These are phyloP conservation scores for Suillus ampliporus DNA, from an alignment of 768 basidiomycete genomes.

Conservation along the genomic window DNA sequence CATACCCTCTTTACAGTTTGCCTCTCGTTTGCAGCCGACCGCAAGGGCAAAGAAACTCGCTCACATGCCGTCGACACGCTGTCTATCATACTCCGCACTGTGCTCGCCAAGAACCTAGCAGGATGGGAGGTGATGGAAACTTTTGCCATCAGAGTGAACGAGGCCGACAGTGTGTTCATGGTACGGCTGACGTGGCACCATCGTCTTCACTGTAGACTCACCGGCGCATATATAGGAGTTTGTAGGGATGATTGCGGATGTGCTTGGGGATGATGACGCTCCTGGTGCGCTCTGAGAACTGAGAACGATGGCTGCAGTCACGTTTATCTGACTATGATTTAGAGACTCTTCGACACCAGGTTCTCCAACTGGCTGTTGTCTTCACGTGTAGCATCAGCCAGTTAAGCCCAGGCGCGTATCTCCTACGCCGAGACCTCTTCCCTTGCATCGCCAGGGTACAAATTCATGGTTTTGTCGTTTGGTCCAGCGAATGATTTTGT, in stretches of 20 bases:
- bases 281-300: constrained; percentile 44
- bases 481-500: neutral
- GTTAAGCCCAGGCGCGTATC: constrained; percentile 74
- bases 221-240: constrained; percentile 48
- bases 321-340: constrained; percentile 7
- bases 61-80: constrained; percentile 58
- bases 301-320: neutral
- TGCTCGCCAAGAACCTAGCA: constrained; percentile 61
- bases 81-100: constrained; percentile 48
- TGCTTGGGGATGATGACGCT: constrained; percentile 49
- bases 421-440: constrained; percentile 66
- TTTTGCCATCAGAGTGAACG: constrained; percentile 61
- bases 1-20: constrained; percentile 53
- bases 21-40: constrained; percentile 43
- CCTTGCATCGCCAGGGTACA: constrained; percentile 55
- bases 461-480: too few species aligned
- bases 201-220: neutral
- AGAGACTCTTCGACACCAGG: constrained; percentile 58
- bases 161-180: constrained; percentile 65
- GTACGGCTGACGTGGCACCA: constrained; percentile 34
- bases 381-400: constrained; percentile 65
- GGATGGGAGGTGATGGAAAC: constrained; percentile 80
- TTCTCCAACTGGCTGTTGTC: constrained; percentile 60
- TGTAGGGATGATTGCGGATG: constrained; percentile 50
- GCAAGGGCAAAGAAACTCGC: constrained; percentile 27